These are phyloP conservation scores for Lanmaoa rubissima DNA, from an alignment of 768 basidiomycete genomes.

Conservation along the genomic window DNA sequence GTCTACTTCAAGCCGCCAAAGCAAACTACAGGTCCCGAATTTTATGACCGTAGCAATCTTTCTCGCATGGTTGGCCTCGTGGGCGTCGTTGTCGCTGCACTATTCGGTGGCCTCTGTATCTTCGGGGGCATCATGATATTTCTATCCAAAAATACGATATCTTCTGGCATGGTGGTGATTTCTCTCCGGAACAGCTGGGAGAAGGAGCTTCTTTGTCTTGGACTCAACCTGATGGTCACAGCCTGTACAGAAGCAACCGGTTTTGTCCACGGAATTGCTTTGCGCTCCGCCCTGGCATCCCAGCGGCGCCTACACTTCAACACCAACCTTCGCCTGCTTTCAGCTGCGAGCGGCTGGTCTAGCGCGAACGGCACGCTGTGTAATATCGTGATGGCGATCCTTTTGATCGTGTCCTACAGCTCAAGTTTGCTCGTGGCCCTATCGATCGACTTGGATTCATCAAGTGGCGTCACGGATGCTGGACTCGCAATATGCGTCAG, in stretches of 20 bases:
- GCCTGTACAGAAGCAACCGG: slow-evolving; percentile 32
- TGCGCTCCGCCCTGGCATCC: slow-evolving; percentile 29
- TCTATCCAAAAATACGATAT: slow-evolving; percentile 21
- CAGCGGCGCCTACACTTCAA: slow-evolving; percentile 26
- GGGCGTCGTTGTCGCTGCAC: slow-evolving; percentile 22
- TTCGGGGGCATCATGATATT: slow-evolving; percentile 23
- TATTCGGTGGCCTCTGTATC: slow-evolving; percentile 26
- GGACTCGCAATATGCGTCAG: slow-evolving; percentile 18
- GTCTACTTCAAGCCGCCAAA: slow-evolving; percentile 17
- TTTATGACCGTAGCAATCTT: slow-evolving; percentile 27
- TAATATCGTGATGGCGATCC: slow-evolving; percentile 25
- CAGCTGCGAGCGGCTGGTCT: slow-evolving; percentile 16
- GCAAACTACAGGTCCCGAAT: slow-evolving; percentile 25
- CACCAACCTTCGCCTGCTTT: slow-evolving; percentile 30
- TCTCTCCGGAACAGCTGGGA: slow-evolving; percentile 12
- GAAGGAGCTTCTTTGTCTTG: slow-evolving; percentile 23
- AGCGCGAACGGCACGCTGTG: slow-evolving; percentile 25
- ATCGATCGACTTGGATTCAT: slow-evolving; percentile 15
- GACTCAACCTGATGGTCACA: slow-evolving; percentile 27
- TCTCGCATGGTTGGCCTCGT: slow-evolving; percentile 25
- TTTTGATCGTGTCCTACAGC: slow-evolving; percentile 30
- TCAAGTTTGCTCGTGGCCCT: slow-evolving; percentile 26
- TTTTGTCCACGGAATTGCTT: slow-evolving; percentile 25
- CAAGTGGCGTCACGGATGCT: slow-evolving; percentile 4
- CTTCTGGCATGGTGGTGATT: slow-evolving; percentile 24